A percentile compares a stretch with the other conserved stretches of the same genome.
Conservation (phyloP, 2,329 filamentous ascomycete species). For the Clonostachys sp. region DNA sequence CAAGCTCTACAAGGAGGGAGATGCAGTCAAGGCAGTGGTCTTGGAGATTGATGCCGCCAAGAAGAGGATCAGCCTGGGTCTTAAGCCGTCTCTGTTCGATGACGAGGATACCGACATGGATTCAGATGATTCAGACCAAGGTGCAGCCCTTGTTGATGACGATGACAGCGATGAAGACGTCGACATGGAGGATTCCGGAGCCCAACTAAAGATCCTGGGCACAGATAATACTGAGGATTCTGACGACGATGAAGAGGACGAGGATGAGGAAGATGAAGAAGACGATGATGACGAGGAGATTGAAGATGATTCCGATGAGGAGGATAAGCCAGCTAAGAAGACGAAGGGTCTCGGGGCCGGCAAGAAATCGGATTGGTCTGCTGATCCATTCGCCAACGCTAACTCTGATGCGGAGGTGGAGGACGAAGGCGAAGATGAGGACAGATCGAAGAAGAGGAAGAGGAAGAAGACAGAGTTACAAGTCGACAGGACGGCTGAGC, state of each 20-base stretch:
- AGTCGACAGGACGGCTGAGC: constrained; percentile 85
- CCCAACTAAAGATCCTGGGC: constrained; percentile 36
- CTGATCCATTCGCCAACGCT: constrained; percentile 59
- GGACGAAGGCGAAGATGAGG: constrained; percentile 18
- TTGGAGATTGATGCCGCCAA: constrained; percentile 71
- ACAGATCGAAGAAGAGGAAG: constrained; percentile 56
- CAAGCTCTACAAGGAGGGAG: constrained; percentile 85
- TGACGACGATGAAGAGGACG: constrained; percentile 28
- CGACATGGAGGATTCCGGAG: constrained; percentile 41
- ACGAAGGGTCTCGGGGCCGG: constrained; percentile 59
- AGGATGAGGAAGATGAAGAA: constrained; percentile 22
- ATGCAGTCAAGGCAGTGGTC: constrained; percentile 88
- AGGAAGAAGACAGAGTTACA: constrained; percentile 72
- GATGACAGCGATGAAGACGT: constrained; percentile 41
- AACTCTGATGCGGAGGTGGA: constrained; percentile 36
- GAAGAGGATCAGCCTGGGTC: constrained; percentile 78
- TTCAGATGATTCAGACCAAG: constrained; percentile 36
- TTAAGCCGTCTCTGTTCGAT: constrained; percentile 90
- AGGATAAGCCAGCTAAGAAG: constrained; percentile 35
- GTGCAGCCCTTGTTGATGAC: constrained; percentile 35
- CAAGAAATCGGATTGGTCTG: constrained; percentile 88
- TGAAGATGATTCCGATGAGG: constrained; percentile 25
- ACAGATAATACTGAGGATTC: constrained; percentile 40
- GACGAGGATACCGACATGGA: constrained; percentile 52
- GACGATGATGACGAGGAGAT: constrained; percentile 36